phyloP scores from a whole-genome alignment of 31 red algal species.

The Porphyra umbilicalis region DNA sequence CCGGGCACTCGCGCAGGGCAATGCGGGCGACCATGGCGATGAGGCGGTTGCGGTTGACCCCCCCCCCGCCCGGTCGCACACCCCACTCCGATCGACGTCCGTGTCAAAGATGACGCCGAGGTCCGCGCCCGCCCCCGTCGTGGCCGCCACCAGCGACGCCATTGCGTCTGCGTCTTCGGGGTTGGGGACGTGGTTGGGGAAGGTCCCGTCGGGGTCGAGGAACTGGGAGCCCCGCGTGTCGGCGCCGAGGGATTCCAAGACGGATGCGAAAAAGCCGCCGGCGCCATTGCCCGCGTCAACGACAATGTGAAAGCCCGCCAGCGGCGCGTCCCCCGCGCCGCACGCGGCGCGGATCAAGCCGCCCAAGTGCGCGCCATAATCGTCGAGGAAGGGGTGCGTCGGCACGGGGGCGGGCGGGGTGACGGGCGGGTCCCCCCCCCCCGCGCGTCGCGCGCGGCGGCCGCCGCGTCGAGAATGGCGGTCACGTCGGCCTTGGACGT shows the following conservation, averaged over 20 bases:
- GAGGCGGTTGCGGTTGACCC: constrained; percentile 71
- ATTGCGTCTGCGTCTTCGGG: constrained; percentile 77
- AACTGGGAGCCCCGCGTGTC: constrained; percentile 60
- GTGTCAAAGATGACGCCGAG: constrained; percentile 88
- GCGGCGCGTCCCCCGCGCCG: constrained; percentile 30
- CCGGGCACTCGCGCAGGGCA: constrained; percentile 57
- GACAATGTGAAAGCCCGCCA: constrained; percentile 62
- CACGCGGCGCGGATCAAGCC: constrained; percentile 36
- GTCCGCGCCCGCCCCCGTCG: constrained; percentile 36
- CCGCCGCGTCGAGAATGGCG: constrained; percentile 28
- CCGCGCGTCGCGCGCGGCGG: constrained; percentile 11
- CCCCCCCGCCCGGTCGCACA: constrained; percentile 51
- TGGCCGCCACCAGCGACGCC: constrained; percentile 38
- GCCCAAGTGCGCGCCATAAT: constrained; percentile 46
- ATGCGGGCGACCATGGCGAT: constrained; percentile 66
- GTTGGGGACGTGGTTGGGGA: constrained; percentile 90
- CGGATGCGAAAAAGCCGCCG: constrained; percentile 75
- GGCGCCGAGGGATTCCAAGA: constrained; percentile 50
- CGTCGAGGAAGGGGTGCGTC: constrained; percentile 33
- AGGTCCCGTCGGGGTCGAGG: constrained; percentile 84
- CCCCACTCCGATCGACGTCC: constrained; percentile 71
- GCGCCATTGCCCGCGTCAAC: constrained; percentile 89
- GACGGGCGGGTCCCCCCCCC: not conserved
- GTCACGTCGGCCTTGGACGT: constrained; percentile 44
- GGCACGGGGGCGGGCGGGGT: not conserved